phyloP scores from a whole-genome alignment of 2,329 filamentous ascomycete genomes.

The Hypoxylon sp. region DNA sequence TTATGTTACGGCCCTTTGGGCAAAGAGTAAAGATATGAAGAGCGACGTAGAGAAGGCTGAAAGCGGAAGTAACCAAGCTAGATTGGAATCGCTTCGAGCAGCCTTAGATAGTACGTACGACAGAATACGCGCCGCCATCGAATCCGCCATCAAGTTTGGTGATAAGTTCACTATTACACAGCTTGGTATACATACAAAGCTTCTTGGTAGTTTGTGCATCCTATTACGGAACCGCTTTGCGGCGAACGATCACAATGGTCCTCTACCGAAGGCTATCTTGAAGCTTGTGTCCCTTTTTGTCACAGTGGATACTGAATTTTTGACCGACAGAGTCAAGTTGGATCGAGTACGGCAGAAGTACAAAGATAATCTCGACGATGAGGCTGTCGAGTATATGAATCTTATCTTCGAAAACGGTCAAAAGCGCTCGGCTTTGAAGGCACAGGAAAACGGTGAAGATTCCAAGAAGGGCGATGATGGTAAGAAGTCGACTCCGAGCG shows the following conservation, averaged over 20 bases:
- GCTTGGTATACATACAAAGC: constrained; percentile 69
- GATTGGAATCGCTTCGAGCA: constrained; percentile 58
- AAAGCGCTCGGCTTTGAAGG: constrained; percentile 44
- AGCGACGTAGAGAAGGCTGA: constrained; percentile 55
- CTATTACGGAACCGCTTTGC: constrained; percentile 69
- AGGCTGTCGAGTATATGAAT: constrained; percentile 64
- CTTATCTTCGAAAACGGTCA: constrained; percentile 54
- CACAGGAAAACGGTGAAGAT: constrained; percentile 46
- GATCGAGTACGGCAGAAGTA: constrained; percentile 75
- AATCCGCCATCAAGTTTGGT: constrained; percentile 68
- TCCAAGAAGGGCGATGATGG: constrained; percentile 41
- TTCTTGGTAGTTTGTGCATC: constrained; percentile 69
- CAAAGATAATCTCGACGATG: constrained; percentile 73
- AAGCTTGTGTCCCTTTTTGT: constrained; percentile 73
- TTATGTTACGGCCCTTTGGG: constrained; percentile 65
- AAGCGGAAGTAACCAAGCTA: constrained; percentile 30
- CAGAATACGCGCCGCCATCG: constrained; percentile 65
- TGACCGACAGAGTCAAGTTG: constrained; percentile 75
- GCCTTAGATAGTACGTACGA: constrained; percentile 63
- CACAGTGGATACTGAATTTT: constrained; percentile 71
- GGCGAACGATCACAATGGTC: constrained; percentile 66
- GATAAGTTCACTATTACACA: constrained; percentile 71
- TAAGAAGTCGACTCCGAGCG: constrained; percentile 44
- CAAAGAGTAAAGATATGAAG: constrained; percentile 64
- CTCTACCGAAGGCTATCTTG: constrained; percentile 69